These are phyloP conservation scores for Cytospora leucostoma DNA, from an alignment of 2,329 filamentous ascomycete species.

Conservation along the genomic window DNA sequence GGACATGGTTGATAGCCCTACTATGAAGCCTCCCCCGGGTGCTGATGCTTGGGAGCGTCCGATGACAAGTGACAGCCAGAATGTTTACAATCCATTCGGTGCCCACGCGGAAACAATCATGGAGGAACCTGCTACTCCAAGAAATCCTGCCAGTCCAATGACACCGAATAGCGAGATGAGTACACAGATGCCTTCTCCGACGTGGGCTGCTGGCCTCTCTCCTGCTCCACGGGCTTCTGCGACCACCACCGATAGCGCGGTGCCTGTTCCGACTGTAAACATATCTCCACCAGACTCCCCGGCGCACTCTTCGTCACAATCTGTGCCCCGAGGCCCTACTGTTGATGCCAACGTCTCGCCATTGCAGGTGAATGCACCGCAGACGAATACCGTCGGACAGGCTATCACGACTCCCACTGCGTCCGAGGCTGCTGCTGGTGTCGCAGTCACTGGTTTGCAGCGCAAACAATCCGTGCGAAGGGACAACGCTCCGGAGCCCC, in stretches of 20 bases:
- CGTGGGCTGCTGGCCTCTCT: slow-evolving; percentile 14
- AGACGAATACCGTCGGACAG: slow-evolving; percentile 12
- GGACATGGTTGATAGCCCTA: slow-evolving; percentile 37
- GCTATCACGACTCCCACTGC: neutral
- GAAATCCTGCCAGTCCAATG: slow-evolving; percentile 15
- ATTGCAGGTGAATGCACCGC: slow-evolving; percentile 18
- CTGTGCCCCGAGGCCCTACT: slow-evolving; percentile 69
- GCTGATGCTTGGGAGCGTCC: slow-evolving; percentile 51
- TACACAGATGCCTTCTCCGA: slow-evolving; percentile 18
- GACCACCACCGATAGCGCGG: slow-evolving; percentile 16
- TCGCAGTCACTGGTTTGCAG: slow-evolving; percentile 37
- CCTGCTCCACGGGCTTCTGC: slow-evolving; percentile 23
- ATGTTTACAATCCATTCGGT: slow-evolving; percentile 72
- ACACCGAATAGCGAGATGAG: slow-evolving; percentile 26
- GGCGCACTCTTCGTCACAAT: slow-evolving; percentile 59
- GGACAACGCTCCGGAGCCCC: slow-evolving; percentile 47
- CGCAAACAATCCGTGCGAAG: slow-evolving; percentile 61
- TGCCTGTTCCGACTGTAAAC: slow-evolving; percentile 14
- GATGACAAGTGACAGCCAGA: slow-evolving; percentile 45
- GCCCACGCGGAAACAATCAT: slow-evolving; percentile 51
- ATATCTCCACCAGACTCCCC: neutral
- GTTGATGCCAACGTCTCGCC: slow-evolving; percentile 13
- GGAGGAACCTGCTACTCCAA: slow-evolving; percentile 23
- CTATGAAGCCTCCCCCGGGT: slow-evolving; percentile 36
- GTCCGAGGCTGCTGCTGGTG: neutral